These are phyloP conservation scores for Inga oerstediana DNA, from an alignment of 306 rosid species.

Conservation along the genomic window DNA sequence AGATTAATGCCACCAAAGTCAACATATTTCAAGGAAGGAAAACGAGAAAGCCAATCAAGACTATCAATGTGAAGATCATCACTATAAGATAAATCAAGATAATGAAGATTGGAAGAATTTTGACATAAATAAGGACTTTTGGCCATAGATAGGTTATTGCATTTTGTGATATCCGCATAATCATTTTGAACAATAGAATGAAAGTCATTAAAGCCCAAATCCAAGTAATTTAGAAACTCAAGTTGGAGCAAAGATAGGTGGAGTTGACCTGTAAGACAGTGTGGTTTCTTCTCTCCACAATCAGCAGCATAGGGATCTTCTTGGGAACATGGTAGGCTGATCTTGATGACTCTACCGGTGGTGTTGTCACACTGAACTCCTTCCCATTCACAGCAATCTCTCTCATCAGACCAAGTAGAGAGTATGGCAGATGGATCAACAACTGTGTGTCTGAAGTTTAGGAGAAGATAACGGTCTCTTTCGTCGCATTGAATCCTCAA, in stretches of 20 bases:
- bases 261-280: slow-evolving; percentile 24
- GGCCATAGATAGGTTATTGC: not conserved
- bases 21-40: not conserved
- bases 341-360: not conserved
- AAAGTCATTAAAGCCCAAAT: not conserved
- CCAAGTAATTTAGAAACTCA: not conserved
- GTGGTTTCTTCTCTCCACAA: not conserved
- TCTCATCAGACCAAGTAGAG: slow-evolving; percentile 1
- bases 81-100: not conserved
- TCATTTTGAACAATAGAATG: not conserved
- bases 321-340: slow-evolving; percentile 1
- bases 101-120: not conserved
- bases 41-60: not conserved
- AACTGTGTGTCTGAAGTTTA: not conserved
- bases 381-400: slow-evolving; percentile 19
- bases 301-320: not conserved
- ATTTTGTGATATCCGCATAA: not conserved
- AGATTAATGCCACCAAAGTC: not conserved
- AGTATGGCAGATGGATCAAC: slow-evolving; percentile 4
- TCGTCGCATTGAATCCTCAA: not conserved
- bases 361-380: slow-evolving; percentile 2
- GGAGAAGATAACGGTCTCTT: slow-evolving; percentile 14
- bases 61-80: not conserved
- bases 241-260: not conserved
- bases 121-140: not conserved